Percentiles rank a stretch among this genome's conserved stretches.
Evolutionary conservation across 228 moss, liverwort and hornwort species (phyloP).

Genomic region (Sphagnum magellanicum): DNA sequence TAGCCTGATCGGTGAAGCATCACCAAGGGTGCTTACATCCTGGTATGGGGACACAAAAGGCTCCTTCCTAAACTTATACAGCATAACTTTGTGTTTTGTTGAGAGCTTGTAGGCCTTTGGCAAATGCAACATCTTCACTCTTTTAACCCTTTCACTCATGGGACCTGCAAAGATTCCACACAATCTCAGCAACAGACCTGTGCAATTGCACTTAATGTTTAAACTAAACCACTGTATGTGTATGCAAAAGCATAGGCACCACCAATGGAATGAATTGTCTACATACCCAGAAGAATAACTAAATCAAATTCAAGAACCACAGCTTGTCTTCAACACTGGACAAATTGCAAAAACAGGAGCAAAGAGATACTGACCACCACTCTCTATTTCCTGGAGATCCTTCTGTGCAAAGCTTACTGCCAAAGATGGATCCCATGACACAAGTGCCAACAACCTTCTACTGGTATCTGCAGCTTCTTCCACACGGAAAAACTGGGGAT

Average conservation of each 20-base stretch:
- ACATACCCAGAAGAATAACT: too few species aligned
- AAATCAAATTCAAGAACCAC: neutral
- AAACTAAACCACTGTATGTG: neutral
- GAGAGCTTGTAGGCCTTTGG: neutral
- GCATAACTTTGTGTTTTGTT: neutral
- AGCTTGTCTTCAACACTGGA: neutral
- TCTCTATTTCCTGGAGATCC: constrained; percentile 13
- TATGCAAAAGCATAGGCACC: neutral
- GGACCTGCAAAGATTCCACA: neutral
- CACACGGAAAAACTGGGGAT: constrained; percentile 22
- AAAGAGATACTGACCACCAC: neutral
- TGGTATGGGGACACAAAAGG: neutral
- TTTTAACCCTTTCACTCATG: neutral
- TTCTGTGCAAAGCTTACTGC: constrained; percentile 43
- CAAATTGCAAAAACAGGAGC: neutral
- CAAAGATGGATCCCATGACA: constrained; percentile 28
- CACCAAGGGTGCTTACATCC: neutral
- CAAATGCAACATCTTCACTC: neutral
- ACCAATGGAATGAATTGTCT: too few species aligned
- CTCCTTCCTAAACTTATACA: neutral
- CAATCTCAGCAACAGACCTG: neutral
- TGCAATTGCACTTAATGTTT: neutral
- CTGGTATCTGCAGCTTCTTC: constrained; percentile 18
- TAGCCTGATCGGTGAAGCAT: constrained; percentile 22
- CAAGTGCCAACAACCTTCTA: constrained; percentile 21